A percentile compares a stretch with the other conserved stretches of the same genome.
Conservation (phyloP, 352 stramenopile species). For the Phytophthora pinifolia region DNA sequence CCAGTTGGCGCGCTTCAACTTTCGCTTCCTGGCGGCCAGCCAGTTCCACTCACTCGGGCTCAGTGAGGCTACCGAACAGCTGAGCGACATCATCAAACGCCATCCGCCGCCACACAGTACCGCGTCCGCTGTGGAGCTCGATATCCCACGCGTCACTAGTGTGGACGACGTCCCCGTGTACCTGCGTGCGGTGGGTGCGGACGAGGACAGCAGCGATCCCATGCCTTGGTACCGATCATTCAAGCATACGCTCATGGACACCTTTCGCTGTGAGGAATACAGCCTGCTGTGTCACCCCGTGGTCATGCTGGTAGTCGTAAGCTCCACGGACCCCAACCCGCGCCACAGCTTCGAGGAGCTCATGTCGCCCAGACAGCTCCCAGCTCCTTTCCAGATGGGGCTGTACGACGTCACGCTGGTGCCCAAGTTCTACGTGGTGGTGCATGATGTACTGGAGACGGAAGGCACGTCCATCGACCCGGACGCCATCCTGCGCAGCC, state of each 20-base stretch:
- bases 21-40: constrained; percentile 64
- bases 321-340: constrained; percentile 81
- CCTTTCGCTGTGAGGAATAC: constrained; percentile 82
- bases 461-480: constrained; percentile 79
- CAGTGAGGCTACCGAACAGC: constrained; percentile 50
- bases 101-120: constrained; percentile 41
- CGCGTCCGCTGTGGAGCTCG: constrained; percentile 49
- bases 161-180: constrained; percentile 74
- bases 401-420: constrained; percentile 76
- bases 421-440: constrained; percentile 87
- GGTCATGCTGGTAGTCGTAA: constrained; percentile 77
- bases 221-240: constrained; percentile 85
- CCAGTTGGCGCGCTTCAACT: constrained; percentile 66
- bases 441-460: constrained; percentile 85
- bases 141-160: constrained; percentile 54
- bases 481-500: constrained; percentile 69
- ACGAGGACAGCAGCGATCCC: constrained; percentile 37
- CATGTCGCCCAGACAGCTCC: constrained; percentile 44
- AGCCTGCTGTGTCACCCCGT: constrained; percentile 73
- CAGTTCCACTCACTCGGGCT: constrained; percentile 54
- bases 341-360: constrained; percentile 78
- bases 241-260: constrained; percentile 77
- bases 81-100: constrained; percentile 65
- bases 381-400: constrained; percentile 62
- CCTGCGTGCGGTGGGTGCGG: constrained; percentile 55